Base-by-base conservation (phyloP, 805 yeast species). In the Myxozyma melibiosi region DNA sequence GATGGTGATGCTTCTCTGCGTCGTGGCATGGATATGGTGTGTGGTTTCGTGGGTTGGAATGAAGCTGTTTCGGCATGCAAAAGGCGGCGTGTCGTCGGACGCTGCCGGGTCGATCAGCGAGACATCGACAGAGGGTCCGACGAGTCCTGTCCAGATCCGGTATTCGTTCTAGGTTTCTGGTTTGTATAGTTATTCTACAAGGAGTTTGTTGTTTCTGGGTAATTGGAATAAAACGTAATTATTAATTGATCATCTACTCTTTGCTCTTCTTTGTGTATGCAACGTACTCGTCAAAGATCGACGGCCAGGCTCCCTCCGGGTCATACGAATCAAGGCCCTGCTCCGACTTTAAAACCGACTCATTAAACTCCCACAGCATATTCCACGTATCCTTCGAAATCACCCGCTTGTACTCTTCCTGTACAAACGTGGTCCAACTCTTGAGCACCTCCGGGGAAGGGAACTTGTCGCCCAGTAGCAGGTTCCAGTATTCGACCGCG, bases 271-370 rank as follows among this genome's bases (percentile, higher is more conserved):
- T 47, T 42, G 28, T 37, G 11, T 77, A 77, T 62, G 86, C 95
- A 22, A 89, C 86, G 68, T 82, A 92, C 57, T 84, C 89, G 70
- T 92, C 99, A 63, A 92, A 82, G 16, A 89, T 74, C 52, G 88
- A 82, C 4, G 98, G 99, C 98, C 98, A 92, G 0, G 97, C 88
- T 24, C 86, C 90, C 64, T 81, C 80, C 62, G 86, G 94, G 65
- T 86, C 91, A 70, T 90, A 91, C 2, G 71, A 73, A 14, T 72
- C 71, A 4, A 92, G 82, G 57, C 88, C 87, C 16, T 55, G 31
- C 2, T 69, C 61, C 0, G 81, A 71, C 57, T 77, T 35, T 8
- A 59, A 51, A 77, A 58, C 80, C 80, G 52, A 74, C 71, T 65
- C 66, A 53, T 85, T 71, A 66, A 90, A 89, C 54, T 84, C 82